These are phyloP conservation scores for Daldinia sp. DNA, from an alignment of 2,329 filamentous ascomycete genomes.

Conservation along the genomic window DNA sequence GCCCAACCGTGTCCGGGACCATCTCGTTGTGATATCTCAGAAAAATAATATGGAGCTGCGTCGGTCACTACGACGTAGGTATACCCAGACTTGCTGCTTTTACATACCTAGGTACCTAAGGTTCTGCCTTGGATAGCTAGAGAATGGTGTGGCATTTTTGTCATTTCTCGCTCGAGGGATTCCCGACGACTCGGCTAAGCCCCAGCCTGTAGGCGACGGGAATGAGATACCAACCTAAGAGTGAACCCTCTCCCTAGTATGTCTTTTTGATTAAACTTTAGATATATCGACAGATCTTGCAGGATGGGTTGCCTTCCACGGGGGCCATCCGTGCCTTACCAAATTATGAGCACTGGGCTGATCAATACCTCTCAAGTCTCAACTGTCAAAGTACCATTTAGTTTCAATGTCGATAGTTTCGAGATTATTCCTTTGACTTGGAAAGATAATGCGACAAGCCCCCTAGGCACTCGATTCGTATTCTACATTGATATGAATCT, in stretches of 20 bases:
- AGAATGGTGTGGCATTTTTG: neutral
- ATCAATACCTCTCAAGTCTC: too few relatives aligned
- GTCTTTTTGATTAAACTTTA: too few relatives aligned
- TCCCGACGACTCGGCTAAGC: neutral
- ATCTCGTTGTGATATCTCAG: constrained; percentile 6
- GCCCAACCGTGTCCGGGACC: neutral
- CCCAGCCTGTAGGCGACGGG: neutral
- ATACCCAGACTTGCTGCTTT: neutral
- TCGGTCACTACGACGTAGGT: neutral
- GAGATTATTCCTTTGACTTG: neutral
- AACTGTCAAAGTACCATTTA: too few relatives aligned
- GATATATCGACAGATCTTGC: too few relatives aligned
- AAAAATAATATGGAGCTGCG: neutral
- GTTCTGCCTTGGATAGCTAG: neutral
- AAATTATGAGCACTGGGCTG: too few relatives aligned
- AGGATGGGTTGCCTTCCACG: too few relatives aligned
- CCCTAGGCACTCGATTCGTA: too few relatives aligned
- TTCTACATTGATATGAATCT: too few relatives aligned
- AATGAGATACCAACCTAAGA: neutral
- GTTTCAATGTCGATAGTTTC: neutral
- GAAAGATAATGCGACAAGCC: too few relatives aligned
- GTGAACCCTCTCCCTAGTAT: neutral
- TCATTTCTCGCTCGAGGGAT: neutral
- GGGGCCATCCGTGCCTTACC: neutral
- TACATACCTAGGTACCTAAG: neutral